Evolutionary conservation across 1,284 basidiomycete species (phyloP).

Genomic region (Trametes polyzona): DNA sequence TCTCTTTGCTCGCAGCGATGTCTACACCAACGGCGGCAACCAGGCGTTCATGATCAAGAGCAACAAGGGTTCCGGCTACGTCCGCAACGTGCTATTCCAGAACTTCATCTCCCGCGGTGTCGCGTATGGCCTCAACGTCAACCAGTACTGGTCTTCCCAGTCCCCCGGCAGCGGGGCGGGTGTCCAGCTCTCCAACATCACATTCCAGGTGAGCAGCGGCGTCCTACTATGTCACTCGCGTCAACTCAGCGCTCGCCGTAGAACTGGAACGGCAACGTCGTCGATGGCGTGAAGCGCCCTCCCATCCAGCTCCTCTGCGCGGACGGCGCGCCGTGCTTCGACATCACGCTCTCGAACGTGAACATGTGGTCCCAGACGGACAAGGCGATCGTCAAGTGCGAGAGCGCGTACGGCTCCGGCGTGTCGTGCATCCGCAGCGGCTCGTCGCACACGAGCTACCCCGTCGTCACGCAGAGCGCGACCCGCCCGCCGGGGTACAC

Average conservation of each 20-base stretch:
- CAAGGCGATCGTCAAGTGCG: slow-evolving; percentile 37
- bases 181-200: slow-evolving; percentile 36
- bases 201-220: slow-evolving; percentile 34
- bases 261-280: slow-evolving; percentile 40
- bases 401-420: slow-evolving; percentile 39
- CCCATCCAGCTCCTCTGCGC: slow-evolving; percentile 39
- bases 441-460: slow-evolving; percentile 30
- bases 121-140: slow-evolving; percentile 39
- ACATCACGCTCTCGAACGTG: slow-evolving; percentile 37
- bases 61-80: slow-evolving; percentile 38
- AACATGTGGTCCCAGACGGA: slow-evolving; percentile 38
- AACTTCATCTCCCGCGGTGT: slow-evolving; percentile 38
- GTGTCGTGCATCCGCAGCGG: slow-evolving; percentile 34
- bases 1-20: slow-evolving; percentile 19
- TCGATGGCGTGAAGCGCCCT: slow-evolving; percentile 35
- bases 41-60: slow-evolving; percentile 44
- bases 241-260: too few species aligned
- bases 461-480: slow-evolving; percentile 27
- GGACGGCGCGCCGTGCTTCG: slow-evolving; percentile 38
- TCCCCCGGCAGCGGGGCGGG: slow-evolving; percentile 31
- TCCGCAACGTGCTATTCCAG: slow-evolving; percentile 39
- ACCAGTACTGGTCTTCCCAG: slow-evolving; percentile 38
- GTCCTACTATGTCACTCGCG: too few species aligned
- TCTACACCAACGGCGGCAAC: slow-evolving; percentile 42
- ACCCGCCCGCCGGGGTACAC: slow-evolving; percentile 35